Base-by-base conservation (phyloP, 805 yeast genomes). In the Wickerhamiella musiphila region DNA sequence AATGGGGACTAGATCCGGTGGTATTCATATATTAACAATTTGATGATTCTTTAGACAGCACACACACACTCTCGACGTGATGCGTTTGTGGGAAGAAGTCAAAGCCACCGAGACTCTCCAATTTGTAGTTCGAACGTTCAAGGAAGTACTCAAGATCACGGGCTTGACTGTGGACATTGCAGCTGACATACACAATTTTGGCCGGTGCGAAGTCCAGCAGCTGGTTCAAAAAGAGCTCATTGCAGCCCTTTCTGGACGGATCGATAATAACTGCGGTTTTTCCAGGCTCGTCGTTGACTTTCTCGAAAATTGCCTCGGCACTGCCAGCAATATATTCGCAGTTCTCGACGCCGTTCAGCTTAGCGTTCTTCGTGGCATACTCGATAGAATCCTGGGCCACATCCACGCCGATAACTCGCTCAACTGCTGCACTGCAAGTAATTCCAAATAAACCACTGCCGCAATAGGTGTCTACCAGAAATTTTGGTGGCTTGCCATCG, bases 231-330 rank as follows among this genome's bases (percentile, higher is more conserved):
- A 90, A 90, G 7, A 71, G 70, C 32, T 73, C 78, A 53, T 84
- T 95, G 54, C 96, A 86, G 2, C 98, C 98, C 54, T 86, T 90
- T 53, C 98, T 72, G 26, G 96, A 94, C 4, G 98, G 98, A 54
- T 90, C 98, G 47, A 90, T 67, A 36, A 90, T 83, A 23, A 90
- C 90, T 8, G 93, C 72, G 0, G 96, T 90, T 44, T 73, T 60
- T 28, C 66, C 69, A 23, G 68, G 63, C 6, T 93, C 92, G 3
- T 82, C 70, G 39, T 40, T 37, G 18, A 56, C 57, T 35, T 70
- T 70, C 31, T 66, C 78, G 53, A 90, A 90, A 37, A 90, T 73
- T 52, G 72, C 68, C 52, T 84, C 94, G 2, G 96, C 96, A 50
- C 83, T 79, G 21, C 96, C 98, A 18, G 73, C 81, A 23, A 86